phyloP scores from a whole-genome alignment of 768 basidiomycete genomes.

The Hygrophoropsis aurantiaca region DNA sequence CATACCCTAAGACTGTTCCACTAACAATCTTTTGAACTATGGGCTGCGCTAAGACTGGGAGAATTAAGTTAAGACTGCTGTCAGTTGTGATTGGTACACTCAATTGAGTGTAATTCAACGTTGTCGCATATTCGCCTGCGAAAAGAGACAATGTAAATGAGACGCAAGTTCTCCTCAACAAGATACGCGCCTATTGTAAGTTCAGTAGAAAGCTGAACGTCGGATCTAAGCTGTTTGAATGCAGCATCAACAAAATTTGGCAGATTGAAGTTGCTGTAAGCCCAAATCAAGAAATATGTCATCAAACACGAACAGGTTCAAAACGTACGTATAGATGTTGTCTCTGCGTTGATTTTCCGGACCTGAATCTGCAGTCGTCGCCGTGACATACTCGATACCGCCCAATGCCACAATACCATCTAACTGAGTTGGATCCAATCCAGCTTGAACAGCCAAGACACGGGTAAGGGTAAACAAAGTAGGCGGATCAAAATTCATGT shows the following conservation, averaged over 20 bases:
- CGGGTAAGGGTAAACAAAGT: constrained; percentile 72
- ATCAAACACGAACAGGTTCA: constrained; percentile 2
- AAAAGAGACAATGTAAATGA: not conserved
- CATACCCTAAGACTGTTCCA: constrained; percentile 54
- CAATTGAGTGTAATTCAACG: constrained; percentile 58
- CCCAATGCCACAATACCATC: constrained; percentile 67
- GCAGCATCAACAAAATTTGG: constrained; percentile 63
- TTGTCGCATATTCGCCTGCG: constrained; percentile 62
- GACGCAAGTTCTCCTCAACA: not conserved
- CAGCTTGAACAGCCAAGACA: constrained; percentile 63
- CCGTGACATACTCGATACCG: constrained; percentile 56
- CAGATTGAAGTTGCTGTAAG: constrained; percentile 56
- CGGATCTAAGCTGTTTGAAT: constrained; percentile 62
- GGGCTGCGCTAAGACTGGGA: constrained; percentile 69
- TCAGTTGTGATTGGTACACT: constrained; percentile 61
- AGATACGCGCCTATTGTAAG: constrained; percentile 54
- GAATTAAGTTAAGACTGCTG: constrained; percentile 56
- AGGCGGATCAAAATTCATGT: constrained; percentile 68
- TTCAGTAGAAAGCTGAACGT: constrained; percentile 54
- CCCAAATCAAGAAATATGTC: not conserved
- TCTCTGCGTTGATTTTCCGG: constrained; percentile 34
- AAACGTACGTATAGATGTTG: constrained; percentile 54
- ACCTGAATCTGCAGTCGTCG: constrained; percentile 32
- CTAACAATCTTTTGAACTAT: constrained; percentile 74
- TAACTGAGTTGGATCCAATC: constrained; percentile 56